These are phyloP conservation scores for Plasmopara halstedii DNA, from an alignment of 352 stramenopile species.

Conservation along the genomic window DNA sequence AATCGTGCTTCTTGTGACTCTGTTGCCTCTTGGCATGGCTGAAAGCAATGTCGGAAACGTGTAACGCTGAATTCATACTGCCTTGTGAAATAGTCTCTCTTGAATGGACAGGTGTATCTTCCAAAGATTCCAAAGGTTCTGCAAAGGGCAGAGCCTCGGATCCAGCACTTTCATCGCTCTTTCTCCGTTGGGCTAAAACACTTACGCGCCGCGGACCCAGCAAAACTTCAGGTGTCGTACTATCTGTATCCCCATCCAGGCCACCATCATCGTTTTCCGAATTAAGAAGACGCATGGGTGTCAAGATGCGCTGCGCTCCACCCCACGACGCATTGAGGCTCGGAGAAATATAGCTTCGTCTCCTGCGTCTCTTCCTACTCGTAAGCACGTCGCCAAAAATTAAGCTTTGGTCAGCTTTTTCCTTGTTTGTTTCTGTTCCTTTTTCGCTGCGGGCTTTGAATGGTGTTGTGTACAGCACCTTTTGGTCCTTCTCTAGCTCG, in stretches of 20 bases:
- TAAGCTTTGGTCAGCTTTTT: background rate
- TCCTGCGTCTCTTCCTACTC: slow-evolving; percentile 35
- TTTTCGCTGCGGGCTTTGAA: slow-evolving; percentile 8
- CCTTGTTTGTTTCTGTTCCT: background rate
- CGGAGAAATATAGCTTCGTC: slow-evolving; percentile 37
- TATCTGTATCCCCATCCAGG: slow-evolving; percentile 22
- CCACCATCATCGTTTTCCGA: slow-evolving; percentile 20
- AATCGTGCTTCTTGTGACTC: background rate
- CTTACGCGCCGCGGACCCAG: slow-evolving; percentile 19
- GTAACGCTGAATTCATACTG: slow-evolving; percentile 11
- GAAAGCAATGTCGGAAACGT: slow-evolving; percentile 2
- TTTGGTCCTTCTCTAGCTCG: slow-evolving; percentile 7
- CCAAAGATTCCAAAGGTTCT: slow-evolving; percentile 2
- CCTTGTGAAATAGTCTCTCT: slow-evolving; percentile 21
- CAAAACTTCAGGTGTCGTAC: slow-evolving; percentile 8
- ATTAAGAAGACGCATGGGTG: slow-evolving; percentile 27
- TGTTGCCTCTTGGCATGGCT: slow-evolving; percentile 1
- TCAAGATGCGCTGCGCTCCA: slow-evolving; percentile 52
- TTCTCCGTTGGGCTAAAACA: slow-evolving; percentile 7
- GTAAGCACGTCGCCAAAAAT: background rate
- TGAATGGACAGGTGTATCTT: slow-evolving; percentile 1
- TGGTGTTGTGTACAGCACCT: slow-evolving; percentile 11
- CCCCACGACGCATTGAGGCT: slow-evolving; percentile 37
- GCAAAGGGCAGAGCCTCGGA: slow-evolving; percentile 5
- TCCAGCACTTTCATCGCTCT: slow-evolving; percentile 7